Percentiles rank a stretch among this genome's conserved stretches.
phyloP scores from a whole-genome alignment of 345 rosid genomes.

The Ailanthus altissimus region DNA sequence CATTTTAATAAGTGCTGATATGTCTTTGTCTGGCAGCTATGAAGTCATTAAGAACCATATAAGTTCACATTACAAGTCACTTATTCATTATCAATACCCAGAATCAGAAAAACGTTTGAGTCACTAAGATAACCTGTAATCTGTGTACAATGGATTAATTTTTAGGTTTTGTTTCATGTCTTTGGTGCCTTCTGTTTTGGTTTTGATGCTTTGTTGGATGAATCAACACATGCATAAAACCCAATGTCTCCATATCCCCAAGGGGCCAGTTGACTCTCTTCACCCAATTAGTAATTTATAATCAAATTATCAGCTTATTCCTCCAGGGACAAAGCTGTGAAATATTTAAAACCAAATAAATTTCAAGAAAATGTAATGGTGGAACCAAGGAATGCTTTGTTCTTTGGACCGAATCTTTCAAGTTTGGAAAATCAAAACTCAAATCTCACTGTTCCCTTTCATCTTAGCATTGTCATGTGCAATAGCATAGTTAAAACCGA shows the following conservation, averaged over 20 bases:
- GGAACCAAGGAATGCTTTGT: neutral
- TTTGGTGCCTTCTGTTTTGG: neutral
- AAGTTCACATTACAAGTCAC: no score
- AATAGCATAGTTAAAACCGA: neutral
- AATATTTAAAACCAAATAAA: neutral
- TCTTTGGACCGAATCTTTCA: neutral
- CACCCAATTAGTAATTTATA: neutral
- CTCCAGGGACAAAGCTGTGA: neutral
- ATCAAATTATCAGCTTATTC: neutral
- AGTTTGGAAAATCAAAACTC: constrained; percentile 6
- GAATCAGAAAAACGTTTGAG: neutral
- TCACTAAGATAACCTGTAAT: neutral
- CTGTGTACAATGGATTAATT: neutral
- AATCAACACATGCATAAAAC: neutral
- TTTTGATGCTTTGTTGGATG: neutral
- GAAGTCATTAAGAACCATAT: no score
- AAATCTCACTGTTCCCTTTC: constrained; percentile 5
- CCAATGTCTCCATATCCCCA: neutral
- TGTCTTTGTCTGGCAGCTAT: neutral
- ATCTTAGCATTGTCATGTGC: constrained; percentile 2
- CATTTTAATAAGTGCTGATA: neutral
- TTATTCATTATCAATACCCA: neutral
- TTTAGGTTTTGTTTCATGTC: neutral
- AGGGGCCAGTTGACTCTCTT: neutral
- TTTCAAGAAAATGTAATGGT: neutral